Conservation (phyloP, 345 rosid genomes). For the Linum trigynum region DNA sequence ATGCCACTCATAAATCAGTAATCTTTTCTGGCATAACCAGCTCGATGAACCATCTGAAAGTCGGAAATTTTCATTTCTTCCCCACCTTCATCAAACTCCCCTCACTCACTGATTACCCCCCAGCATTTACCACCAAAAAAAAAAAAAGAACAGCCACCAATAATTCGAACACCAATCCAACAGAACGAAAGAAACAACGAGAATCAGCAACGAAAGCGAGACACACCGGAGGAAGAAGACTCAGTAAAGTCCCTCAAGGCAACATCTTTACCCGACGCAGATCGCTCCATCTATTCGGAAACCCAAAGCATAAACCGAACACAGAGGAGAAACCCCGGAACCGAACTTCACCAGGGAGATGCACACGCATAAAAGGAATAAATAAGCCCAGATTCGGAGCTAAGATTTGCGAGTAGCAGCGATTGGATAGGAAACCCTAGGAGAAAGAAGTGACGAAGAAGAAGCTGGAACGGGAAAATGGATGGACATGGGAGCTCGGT, state of each 20-base stretch:
- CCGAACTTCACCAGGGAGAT: background rate
- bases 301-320: background rate
- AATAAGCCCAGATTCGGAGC: no score
- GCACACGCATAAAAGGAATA: background rate
- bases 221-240: constrained; percentile 12
- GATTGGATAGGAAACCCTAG: no score
- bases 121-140: background rate
- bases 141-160: background rate
- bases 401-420: no score
- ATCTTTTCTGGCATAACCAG: background rate
- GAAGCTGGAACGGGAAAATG: no score
- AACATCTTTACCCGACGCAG: constrained; percentile 8
- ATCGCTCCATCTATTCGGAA: constrained; percentile 17
- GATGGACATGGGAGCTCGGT: no score
- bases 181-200: background rate
- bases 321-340: background rate
- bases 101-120: background rate
- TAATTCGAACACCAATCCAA: background rate
- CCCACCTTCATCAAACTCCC: background rate
- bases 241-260: constrained; percentile 6
- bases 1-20: background rate
- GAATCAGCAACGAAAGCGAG: background rate
- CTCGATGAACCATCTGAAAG: background rate
- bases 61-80: background rate
- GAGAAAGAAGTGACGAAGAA: no score